Base-by-base conservation (phyloP, 495 filamentous ascomycete species). In the Penicillium malachiteum region DNA sequence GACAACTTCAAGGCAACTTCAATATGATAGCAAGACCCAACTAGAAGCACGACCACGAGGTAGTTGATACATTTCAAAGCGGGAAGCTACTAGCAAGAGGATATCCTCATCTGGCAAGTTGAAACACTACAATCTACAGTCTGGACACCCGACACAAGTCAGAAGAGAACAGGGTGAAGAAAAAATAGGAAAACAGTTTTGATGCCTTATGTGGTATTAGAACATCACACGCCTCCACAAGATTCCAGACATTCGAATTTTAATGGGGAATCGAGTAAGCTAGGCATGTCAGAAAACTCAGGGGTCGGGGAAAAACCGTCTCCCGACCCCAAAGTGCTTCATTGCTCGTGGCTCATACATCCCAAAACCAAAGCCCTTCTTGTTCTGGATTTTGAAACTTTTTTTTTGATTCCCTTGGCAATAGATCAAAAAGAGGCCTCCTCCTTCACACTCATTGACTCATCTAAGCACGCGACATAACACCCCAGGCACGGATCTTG, bases 401-500 rank as follows among this genome's bases (percentile, higher is more conserved):
- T 70, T 70, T 70, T 64, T 65, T 70, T 66, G 66, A 57, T 62
- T 64, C 63, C 58, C 60, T 58, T 65, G 60, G 55, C 63, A 56
- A 68, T 65, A 67, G 62, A 63, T 62, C 62, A 67, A 66, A 68
- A 68, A 66, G 56, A 66, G 65, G 65, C 65, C 62, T 62, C 58
- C 58, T 48, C 62, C 52, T 61, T 58, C 58, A 54, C 52, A 52
- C 57, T 57, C 54, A 49, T 65, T 54, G 54, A 59, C 58, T 57
- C 60, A 75, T 74, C 56, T 78, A 80, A 69, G 78, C 78, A 69
- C 78, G 72, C 68, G 77, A 81, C 92, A 96, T 96, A 65, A 98
- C 93, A 76, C 95, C 94, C 94, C 94, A 99, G 62, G 92, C 94
- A 69, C 94, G 89, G 82, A 99, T 99, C 80, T 95, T 86, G 83